These are phyloP conservation scores for Phytopythium delawarense DNA, from an alignment of 352 stramenopile genomes.

Conservation along the genomic window DNA sequence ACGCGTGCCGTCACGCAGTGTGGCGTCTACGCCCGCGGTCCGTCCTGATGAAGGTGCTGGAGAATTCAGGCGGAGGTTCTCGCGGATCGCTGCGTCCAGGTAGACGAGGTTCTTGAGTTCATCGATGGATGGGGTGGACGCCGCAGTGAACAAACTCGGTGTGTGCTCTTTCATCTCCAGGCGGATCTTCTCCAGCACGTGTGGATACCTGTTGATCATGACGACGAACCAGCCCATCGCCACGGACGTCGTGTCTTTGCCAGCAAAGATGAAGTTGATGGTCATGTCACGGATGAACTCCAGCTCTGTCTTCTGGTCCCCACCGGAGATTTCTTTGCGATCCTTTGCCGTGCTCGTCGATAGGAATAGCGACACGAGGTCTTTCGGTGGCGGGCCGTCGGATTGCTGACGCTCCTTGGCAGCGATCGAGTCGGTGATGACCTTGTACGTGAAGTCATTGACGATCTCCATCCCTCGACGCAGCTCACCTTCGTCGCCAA, in stretches of 20 bases:
- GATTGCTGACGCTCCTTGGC: slow-evolving; percentile 8
- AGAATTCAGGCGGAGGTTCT: slow-evolving; percentile 37
- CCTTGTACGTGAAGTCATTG: slow-evolving; percentile 11
- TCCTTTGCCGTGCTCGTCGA: slow-evolving; percentile 28
- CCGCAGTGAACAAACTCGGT: slow-evolving; percentile 10
- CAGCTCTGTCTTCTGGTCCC: slow-evolving; percentile 24
- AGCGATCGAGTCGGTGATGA: slow-evolving; percentile 14
- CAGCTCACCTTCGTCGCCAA: slow-evolving; percentile 13
- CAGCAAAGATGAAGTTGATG: slow-evolving; percentile 55
- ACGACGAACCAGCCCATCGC: slow-evolving; percentile 65
- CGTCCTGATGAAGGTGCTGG: slow-evolving; percentile 40
- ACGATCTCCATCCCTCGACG: slow-evolving; percentile 7
- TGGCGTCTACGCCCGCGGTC: slow-evolving; percentile 26
- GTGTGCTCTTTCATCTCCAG: slow-evolving; percentile 21
- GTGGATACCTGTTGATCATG: slow-evolving; percentile 34
- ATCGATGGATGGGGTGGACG: slow-evolving; percentile 11
- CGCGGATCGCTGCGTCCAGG: slow-evolving; percentile 26
- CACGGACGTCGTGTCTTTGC: slow-evolving; percentile 44
- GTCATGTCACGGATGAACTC: slow-evolving; percentile 57
- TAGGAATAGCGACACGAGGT: slow-evolving; percentile 46
- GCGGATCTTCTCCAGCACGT: slow-evolving; percentile 29
- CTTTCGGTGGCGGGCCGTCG: slow-evolving; percentile 10
- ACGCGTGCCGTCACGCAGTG: slow-evolving; percentile 46
- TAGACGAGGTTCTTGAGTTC: slow-evolving; percentile 27
- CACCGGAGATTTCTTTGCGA: slow-evolving; percentile 17